Percentiles rank a stretch among this genome's conserved stretches.
These are phyloP conservation scores for Pyricularia pennisetigena DNA, from an alignment of 2,329 filamentous ascomycete species.

Conservation along the genomic window DNA sequence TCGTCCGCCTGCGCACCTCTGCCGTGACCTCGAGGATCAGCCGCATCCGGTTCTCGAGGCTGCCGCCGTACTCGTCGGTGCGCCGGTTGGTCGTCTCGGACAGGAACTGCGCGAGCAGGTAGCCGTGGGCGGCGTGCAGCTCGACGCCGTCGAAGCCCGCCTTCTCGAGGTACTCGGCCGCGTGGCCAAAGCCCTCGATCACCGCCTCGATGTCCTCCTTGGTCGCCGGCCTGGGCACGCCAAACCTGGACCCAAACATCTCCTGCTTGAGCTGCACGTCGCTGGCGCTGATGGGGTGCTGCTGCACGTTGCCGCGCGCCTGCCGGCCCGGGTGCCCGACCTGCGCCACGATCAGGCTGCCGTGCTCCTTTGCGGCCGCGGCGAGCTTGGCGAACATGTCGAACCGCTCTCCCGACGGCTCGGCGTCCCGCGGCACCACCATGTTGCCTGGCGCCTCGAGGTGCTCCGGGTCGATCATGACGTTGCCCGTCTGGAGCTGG, in stretches of 20 bases:
- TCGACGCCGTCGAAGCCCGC: constrained; percentile 48
- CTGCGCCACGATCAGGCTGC: constrained; percentile 50
- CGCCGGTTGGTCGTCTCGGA: constrained; percentile 36
- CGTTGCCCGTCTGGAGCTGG: constrained; percentile 9
- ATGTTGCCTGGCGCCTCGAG: constrained; percentile 45
- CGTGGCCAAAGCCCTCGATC: constrained; percentile 51
- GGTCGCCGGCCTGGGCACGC: constrained; percentile 41
- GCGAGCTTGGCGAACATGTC: constrained; percentile 50
- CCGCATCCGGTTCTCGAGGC: constrained; percentile 31
- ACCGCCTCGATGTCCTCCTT: constrained; percentile 44
- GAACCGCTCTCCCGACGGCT: constrained; percentile 46
- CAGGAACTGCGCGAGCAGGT: constrained; percentile 43
- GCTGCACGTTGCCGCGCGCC: constrained; percentile 20
- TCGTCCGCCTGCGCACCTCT: constrained; percentile 20
- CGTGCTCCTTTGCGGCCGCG: constrained; percentile 42
- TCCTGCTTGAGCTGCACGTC: not conserved
- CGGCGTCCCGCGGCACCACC: constrained; percentile 44
- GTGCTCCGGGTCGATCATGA: constrained; percentile 50
- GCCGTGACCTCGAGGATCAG: constrained; percentile 32
- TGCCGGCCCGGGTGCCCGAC: constrained; percentile 55
- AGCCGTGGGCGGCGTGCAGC: constrained; percentile 38
- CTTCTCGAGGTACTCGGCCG: constrained; percentile 50
- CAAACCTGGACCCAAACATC: constrained; percentile 20
- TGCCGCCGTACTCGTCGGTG: constrained; percentile 38
- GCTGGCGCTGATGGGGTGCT: constrained; percentile 18